These are phyloP conservation scores for Cercospora brassicicola DNA, from an alignment of 2,329 filamentous ascomycete species.

Conservation along the genomic window DNA sequence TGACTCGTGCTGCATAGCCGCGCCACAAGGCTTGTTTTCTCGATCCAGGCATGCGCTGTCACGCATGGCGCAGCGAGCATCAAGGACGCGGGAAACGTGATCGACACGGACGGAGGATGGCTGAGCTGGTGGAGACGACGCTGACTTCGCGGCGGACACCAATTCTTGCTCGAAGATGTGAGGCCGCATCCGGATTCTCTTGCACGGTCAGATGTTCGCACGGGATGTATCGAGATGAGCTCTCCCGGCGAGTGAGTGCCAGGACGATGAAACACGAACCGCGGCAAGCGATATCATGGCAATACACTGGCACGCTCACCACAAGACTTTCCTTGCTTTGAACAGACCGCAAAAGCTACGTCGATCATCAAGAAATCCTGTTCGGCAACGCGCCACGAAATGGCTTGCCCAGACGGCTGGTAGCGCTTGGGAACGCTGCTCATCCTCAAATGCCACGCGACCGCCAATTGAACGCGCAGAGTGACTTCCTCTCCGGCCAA, in stretches of 20 bases:
- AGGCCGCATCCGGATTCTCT: not conserved
- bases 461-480: not conserved
- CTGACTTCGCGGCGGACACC: not conserved
- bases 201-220: not conserved
- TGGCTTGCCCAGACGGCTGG: slow-evolving; percentile 11
- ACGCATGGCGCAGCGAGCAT: too few relatives aligned
- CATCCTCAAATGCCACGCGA: not conserved
- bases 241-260: not conserved
- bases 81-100: not conserved
- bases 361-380: not conserved
- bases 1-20: not conserved
- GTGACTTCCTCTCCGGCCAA: not conserved
- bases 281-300: not conserved
- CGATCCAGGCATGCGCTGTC: too few relatives aligned
- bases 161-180: not conserved
- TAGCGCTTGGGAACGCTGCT: not conserved
- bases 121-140: not conserved
- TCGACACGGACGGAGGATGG: not conserved
- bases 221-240: not conserved
- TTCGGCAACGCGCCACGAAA: not conserved
- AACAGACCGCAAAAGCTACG: not conserved
- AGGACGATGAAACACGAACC: not conserved
- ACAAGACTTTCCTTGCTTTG: not conserved
- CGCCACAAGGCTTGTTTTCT: not conserved
- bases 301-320: not conserved